phyloP scores from a whole-genome alignment of 2,329 filamentous ascomycete species.

The Epichloe sibirici region DNA sequence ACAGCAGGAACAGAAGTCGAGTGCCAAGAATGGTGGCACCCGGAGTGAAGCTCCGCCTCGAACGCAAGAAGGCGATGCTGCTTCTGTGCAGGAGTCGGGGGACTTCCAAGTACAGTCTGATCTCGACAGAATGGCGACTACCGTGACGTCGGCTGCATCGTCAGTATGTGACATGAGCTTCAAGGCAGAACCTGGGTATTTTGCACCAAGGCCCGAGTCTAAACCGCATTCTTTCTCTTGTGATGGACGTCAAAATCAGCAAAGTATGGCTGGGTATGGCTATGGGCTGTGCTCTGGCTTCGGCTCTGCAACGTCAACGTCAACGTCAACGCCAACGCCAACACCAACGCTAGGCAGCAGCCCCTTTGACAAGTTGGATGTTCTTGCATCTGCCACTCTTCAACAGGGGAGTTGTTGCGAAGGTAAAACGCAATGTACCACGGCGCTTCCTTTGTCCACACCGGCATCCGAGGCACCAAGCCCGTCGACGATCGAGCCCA shows the following conservation, averaged over 20 bases:
- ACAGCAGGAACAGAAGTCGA: not conserved
- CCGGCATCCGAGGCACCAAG: slow-evolving; percentile 13
- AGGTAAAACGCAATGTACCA: slow-evolving; percentile 12
- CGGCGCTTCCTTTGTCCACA: slow-evolving; percentile 9
- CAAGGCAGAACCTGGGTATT: not conserved
- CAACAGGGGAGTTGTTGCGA: slow-evolving; percentile 15
- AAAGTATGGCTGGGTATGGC: not conserved
- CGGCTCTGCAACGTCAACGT: not conserved
- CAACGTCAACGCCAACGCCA: not conserved
- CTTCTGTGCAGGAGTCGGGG: not conserved
- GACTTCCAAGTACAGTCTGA: not conserved
- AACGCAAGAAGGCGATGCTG: not conserved
- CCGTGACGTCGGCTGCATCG: not conserved
- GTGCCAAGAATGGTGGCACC: not conserved
- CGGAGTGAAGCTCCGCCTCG: not conserved
- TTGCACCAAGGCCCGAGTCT: not conserved
- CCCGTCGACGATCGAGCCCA: slow-evolving; percentile 11
- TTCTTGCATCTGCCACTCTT: slow-evolving; percentile 25
- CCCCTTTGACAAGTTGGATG: slow-evolving; percentile 24
- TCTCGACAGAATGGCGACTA: not conserved
- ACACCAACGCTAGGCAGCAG: slow-evolving; percentile 5
- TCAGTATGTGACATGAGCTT: not conserved
- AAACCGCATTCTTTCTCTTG: not conserved
- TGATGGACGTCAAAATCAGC: not conserved
- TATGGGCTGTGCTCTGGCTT: not conserved